A percentile compares a stretch with the other conserved stretches of the same genome.
Conservation (phyloP, 129 eudicot species). For the Chrysanthemum makinoi region DNA sequence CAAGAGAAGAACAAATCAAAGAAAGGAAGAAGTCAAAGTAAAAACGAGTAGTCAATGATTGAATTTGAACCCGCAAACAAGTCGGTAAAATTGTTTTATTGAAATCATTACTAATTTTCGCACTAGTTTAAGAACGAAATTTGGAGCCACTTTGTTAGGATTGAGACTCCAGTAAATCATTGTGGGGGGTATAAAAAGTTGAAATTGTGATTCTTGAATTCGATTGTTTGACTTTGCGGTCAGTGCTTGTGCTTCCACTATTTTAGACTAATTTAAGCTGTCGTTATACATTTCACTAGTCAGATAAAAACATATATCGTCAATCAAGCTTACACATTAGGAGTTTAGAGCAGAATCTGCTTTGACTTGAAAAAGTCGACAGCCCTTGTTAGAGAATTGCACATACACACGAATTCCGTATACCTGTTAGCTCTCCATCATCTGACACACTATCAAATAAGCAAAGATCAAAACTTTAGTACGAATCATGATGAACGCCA, state of each 20-base stretch:
- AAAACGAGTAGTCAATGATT: constrained; percentile 29
- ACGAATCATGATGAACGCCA: constrained; percentile 18
- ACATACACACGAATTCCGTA: constrained; percentile 41
- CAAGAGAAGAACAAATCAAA: constrained; percentile 82
- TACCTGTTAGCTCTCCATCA: constrained; percentile 37
- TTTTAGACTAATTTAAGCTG: constrained; percentile 9
- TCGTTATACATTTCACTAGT: not conserved
- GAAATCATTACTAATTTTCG: constrained; percentile 29
- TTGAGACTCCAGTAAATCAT: constrained; percentile 49
- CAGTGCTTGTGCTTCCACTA: constrained; percentile 32
- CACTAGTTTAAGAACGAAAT: constrained; percentile 37
- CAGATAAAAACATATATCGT: constrained; percentile 6
- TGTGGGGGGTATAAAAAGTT: constrained; percentile 71
- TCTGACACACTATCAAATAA: constrained; percentile 28
- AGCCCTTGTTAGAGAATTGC: constrained; percentile 40
- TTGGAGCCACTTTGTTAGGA: constrained; percentile 37
- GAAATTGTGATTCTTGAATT: constrained; percentile 46
- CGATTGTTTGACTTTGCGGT: constrained; percentile 46
- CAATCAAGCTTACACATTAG: not conserved
- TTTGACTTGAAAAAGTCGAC: constrained; percentile 10
- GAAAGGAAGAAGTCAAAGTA: constrained; percentile 55
- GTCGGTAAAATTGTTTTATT: constrained; percentile 29
- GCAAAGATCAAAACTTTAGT: constrained; percentile 22
- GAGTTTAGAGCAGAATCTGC: not conserved
- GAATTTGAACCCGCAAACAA: constrained; percentile 22